Evolutionary conservation across 2,329 filamentous ascomycete species (phyloP).

Genomic region (Colletotrichum eremochloae): DNA sequence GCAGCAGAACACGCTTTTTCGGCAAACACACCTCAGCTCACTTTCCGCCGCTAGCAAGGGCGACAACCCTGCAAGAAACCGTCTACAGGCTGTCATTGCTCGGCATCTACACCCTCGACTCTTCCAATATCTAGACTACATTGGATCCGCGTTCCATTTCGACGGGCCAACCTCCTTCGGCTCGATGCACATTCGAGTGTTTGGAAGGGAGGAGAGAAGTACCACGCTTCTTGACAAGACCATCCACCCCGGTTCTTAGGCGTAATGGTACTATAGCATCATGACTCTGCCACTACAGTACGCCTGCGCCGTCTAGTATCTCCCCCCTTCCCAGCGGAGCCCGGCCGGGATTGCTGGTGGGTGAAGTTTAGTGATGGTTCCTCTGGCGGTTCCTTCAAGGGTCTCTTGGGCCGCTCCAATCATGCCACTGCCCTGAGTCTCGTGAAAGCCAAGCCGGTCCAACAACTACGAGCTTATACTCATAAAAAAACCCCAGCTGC

Average conservation of each 20-base stretch:
- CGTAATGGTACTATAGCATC: background rate
- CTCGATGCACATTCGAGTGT: constrained; percentile 33
- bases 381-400: constrained; percentile 23
- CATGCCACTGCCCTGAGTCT: constrained; percentile 37
- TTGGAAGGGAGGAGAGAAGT: constrained; percentile 20
- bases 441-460: constrained; percentile 22
- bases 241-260: constrained; percentile 21
- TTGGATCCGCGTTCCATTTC: constrained; percentile 31
- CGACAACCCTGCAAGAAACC: constrained; percentile 46
- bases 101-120: constrained; percentile 49
- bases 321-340: constrained; percentile 30
- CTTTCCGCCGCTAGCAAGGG: constrained; percentile 47
- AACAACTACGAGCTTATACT: constrained; percentile 14
- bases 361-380: constrained; percentile 21
- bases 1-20: constrained; percentile 46
- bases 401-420: constrained; percentile 38
- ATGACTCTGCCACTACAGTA: constrained; percentile 24
- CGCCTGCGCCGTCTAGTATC: constrained; percentile 35
- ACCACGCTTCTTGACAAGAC: constrained; percentile 32
- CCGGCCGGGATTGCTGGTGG: constrained; percentile 35
- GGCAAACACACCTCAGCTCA: constrained; percentile 52
- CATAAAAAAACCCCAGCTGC: constrained; percentile 27
- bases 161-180: constrained; percentile 22
- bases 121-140: constrained; percentile 19
- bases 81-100: constrained; percentile 52